Base-by-base conservation (phyloP, 176 grass and related monocot genomes). In the Bothriochloa decipiens region DNA sequence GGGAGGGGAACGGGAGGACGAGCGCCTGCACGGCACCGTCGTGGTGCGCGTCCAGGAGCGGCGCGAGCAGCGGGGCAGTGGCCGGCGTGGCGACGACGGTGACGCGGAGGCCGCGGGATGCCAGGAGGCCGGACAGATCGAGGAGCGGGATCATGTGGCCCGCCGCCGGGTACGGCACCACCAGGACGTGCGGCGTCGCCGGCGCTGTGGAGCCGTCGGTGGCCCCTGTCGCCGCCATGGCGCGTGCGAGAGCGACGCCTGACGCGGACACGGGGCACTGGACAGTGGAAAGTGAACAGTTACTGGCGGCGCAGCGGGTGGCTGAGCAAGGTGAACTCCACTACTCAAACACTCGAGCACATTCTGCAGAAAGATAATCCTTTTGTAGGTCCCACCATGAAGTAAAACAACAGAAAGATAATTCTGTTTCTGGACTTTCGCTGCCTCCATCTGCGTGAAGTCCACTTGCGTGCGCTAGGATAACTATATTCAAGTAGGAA, bases 71-170 rank as follows among this genome's bases (percentile, higher is more conserved):
- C 7, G 79, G 88, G 43, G 78, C 78, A 16, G 89, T 92, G 45
- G 25, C 82, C 1, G 90, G 78, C 13, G 85, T 95, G 76, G 65
- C 50, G 42, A 79, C 85, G 78, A 94, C 42, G 70, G 93, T 92
- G 58, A 91, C 40, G 71, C 77, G 82, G 15, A 92, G 32, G 18
- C 62, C 70, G 11, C 76, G 76, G 3, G 63, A 8, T 0, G 90
- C 89, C 33, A 95, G 90, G 82, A 86, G 86, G 80, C 58, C 15
- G 7, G 36, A 65, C 13, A 92, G 35, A 66, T 90, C 86, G 18
- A 95, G 88, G 27, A 95, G 93, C 25, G 86, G 88, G 26, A 90
- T 87, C 23, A 79, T 80, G 80, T 95, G 93, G 17, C 93, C 93
- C 76, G 80, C 83, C 3, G 93, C 76, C 3, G 88, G 93, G 80